Evolutionary conservation across 2,329 filamentous ascomycete genomes (phyloP).

Genomic region (Fusarium sp.): DNA sequence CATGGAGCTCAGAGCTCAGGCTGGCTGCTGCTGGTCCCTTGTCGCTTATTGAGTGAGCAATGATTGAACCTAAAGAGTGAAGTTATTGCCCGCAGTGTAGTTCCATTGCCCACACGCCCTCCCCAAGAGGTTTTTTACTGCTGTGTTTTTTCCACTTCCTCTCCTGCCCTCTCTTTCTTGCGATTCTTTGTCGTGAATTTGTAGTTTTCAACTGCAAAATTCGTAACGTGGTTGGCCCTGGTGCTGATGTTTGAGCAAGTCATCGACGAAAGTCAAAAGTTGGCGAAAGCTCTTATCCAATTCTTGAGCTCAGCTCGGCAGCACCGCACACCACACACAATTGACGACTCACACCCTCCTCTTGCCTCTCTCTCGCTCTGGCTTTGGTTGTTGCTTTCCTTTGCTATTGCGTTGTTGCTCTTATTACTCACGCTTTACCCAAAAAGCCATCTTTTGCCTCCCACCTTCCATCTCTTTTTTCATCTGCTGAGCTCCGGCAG

Average conservation of each 20-base stretch:
- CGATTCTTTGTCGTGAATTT: slow-evolving; percentile 11
- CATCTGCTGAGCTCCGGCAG: slow-evolving; percentile 30
- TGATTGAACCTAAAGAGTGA: slow-evolving; percentile 22
- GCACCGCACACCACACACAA: slow-evolving; percentile 40
- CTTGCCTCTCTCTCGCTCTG: slow-evolving; percentile 32
- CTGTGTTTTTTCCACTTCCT: not conserved
- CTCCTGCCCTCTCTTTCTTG: slow-evolving; percentile 12
- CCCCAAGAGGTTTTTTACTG: slow-evolving; percentile 28
- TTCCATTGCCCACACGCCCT: slow-evolving; percentile 41
- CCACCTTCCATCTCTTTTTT: slow-evolving; percentile 41
- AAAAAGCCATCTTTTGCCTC: slow-evolving; percentile 43
- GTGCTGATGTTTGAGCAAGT: slow-evolving; percentile 23
- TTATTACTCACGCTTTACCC: slow-evolving; percentile 43
- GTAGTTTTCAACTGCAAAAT: not conserved
- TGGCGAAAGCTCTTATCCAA: slow-evolving; percentile 26
- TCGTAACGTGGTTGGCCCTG: slow-evolving; percentile 7
- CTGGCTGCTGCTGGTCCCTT: slow-evolving; percentile 11
- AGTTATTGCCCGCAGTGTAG: slow-evolving; percentile 17
- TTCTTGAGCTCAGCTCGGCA: slow-evolving; percentile 38
- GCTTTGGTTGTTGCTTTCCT: slow-evolving; percentile 25
- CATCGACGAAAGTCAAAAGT: slow-evolving; percentile 20
- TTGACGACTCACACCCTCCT: slow-evolving; percentile 38
- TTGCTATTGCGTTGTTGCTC: slow-evolving; percentile 33
- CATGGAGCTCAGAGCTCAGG: slow-evolving; percentile 28
- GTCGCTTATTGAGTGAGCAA: slow-evolving; percentile 31